Percentiles rank a stretch among this genome's conserved stretches.
Evolutionary conservation across 2,329 filamentous ascomycete genomes (phyloP).

Genomic region (Fusarium devonianum): DNA sequence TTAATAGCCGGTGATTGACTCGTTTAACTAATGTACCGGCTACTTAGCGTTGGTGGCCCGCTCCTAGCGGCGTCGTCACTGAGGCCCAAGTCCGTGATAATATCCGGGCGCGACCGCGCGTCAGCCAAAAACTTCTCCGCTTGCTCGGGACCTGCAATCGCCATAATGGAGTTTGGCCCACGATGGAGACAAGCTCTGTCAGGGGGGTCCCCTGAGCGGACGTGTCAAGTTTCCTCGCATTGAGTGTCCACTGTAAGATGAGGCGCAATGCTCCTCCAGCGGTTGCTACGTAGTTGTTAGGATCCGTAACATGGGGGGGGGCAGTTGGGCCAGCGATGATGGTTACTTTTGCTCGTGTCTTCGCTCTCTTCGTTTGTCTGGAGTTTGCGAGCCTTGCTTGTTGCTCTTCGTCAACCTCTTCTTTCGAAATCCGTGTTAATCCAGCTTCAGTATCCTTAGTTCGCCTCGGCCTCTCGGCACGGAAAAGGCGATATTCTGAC

Average conservation of each 20-base stretch:
- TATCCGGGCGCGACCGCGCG: no score
- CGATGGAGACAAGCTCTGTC: neutral
- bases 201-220: neutral
- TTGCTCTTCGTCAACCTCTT: neutral
- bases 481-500: conserved; percentile 32
- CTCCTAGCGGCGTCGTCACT: no score
- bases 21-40: no score
- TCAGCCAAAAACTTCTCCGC: neutral
- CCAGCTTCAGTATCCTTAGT: neutral
- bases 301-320: no score
- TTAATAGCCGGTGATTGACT: no score
- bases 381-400: no score
- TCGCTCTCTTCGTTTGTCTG: neutral
- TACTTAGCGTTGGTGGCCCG: no score
- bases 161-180: neutral
- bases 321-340: no score
- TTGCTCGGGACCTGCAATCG: neutral
- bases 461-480: conserved; percentile 26
- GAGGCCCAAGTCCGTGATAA: no score
- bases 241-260: neutral
- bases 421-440: neutral
- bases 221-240: neutral
- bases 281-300: neutral
- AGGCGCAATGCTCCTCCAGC: neutral
- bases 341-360: neutral